These are phyloP conservation scores for Talaromyces funiculosus DNA, from an alignment of 2,329 filamentous ascomycete species.

Conservation along the genomic window DNA sequence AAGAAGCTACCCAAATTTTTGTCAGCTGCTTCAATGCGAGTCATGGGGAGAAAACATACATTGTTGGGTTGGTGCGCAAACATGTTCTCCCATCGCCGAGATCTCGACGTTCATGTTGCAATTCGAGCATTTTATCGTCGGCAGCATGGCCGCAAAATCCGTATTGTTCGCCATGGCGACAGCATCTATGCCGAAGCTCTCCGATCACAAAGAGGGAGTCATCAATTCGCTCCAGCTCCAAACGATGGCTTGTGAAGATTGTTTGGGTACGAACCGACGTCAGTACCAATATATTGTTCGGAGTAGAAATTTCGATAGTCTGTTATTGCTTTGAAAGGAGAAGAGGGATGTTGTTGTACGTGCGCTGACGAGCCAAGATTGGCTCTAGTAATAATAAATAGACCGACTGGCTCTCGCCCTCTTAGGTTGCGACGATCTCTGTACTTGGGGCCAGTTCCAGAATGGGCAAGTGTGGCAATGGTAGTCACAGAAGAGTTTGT, in stretches of 20 bases:
- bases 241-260: background rate
- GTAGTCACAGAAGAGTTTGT: conserved; percentile 1
- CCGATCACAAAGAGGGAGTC: conserved; percentile 8
- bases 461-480: conserved; percentile 3
- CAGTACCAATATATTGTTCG: conserved; percentile 5
- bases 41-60: conserved; percentile 12
- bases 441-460: background rate
- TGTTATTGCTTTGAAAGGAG: background rate
- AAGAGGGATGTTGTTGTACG: background rate
- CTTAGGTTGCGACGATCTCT: conserved; percentile 12
- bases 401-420: conserved; percentile 1
- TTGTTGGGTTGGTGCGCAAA: conserved; percentile 49
- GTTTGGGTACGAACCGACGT: background rate
- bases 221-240: conserved; percentile 1
- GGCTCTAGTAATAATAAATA: conserved; percentile 1
- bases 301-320: conserved; percentile 8
- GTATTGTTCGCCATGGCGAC: conserved; percentile 33
- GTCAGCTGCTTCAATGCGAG: background rate
- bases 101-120: conserved; percentile 76
- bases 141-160: conserved; percentile 65
- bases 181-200: conserved; percentile 10
- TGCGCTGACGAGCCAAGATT: background rate
- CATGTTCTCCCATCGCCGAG: conserved; percentile 76
- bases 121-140: conserved; percentile 80
- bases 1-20: conserved; percentile 24